These are phyloP conservation scores for Rhynchospora pubera DNA, from an alignment of 176 grass and related monocot genomes.

Conservation along the genomic window DNA sequence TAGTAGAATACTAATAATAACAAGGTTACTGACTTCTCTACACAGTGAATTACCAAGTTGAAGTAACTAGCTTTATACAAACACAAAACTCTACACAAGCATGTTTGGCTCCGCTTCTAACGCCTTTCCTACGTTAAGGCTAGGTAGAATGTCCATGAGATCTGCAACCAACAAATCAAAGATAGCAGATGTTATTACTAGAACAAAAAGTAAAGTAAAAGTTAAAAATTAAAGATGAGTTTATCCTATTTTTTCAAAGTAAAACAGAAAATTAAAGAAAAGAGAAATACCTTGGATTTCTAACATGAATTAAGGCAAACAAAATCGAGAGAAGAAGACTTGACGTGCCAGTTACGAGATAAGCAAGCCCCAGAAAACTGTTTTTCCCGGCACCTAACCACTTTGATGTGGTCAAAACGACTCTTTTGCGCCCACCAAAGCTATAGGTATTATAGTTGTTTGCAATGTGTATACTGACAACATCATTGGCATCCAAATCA, in stretches of 20 bases:
- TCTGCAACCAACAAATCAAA: constrained; percentile 37
- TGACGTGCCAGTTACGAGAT: constrained; percentile 47
- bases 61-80: constrained; percentile 7
- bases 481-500: constrained; percentile 49
- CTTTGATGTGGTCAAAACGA: constrained; percentile 62
- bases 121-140: constrained; percentile 46
- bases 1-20: background rate
- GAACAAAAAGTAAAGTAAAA: too few relatives aligned
- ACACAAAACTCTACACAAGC: background rate
- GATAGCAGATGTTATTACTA: background rate
- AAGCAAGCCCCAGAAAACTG: constrained; percentile 78
- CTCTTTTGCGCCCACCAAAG: constrained; percentile 71
- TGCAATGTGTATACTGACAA: constrained; percentile 42
- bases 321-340: constrained; percentile 69
- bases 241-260: background rate
- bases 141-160: constrained; percentile 49
- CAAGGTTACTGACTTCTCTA: background rate
- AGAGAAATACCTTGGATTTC: constrained; percentile 66
- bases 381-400: constrained; percentile 86
- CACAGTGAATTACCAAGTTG: background rate
- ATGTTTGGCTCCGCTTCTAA: constrained; percentile 19
- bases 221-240: too few relatives aligned
- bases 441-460: constrained; percentile 96
- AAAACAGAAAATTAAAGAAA: background rate
- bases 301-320: constrained; percentile 78